These are phyloP conservation scores for Diaporthe helianthi DNA, from an alignment of 2,329 filamentous ascomycete species.

Conservation along the genomic window DNA sequence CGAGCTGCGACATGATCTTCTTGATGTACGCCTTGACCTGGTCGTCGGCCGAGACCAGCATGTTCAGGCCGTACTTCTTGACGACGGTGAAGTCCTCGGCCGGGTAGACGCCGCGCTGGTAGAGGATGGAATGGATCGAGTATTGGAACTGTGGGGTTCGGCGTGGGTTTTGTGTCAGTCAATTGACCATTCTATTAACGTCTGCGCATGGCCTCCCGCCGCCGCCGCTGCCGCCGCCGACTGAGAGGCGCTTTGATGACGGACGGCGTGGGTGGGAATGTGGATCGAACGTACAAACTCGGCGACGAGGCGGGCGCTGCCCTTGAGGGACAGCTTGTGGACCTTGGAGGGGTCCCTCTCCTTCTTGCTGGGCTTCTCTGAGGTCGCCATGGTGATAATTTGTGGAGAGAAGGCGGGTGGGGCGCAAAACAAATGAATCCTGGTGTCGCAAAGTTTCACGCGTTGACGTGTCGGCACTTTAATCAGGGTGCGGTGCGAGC, in stretches of 20 bases:
- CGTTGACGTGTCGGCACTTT: constrained; percentile 11
- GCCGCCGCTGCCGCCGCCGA: not conserved
- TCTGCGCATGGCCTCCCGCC: not conserved
- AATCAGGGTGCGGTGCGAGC: constrained; percentile 12
- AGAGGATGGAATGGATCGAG: constrained; percentile 96
- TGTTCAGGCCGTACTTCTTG: constrained; percentile 99
- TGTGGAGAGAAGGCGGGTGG: no score
- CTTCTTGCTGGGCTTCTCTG: constrained; percentile 39
- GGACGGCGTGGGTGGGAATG: not conserved
- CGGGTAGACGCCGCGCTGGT: constrained; percentile 83
- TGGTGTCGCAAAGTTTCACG: not conserved
- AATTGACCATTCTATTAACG: constrained; percentile 32
- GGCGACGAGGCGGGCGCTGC: constrained; percentile 83
- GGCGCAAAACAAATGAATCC: not conserved
- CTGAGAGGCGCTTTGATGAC: not conserved
- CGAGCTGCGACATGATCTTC: constrained; percentile 96
- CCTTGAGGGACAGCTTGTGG: constrained; percentile 92
- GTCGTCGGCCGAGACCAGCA: constrained; percentile 95
- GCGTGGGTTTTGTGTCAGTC: constrained; percentile 8
- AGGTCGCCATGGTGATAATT: constrained; percentile 33
- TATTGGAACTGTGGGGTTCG: constrained; percentile 78
- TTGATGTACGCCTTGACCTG: constrained; percentile 99
- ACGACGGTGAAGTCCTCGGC: constrained; percentile 97
- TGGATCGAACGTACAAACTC: constrained; percentile 77
- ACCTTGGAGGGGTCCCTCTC: constrained; percentile 82